A percentile compares a stretch with the other conserved stretches of the same genome.
Conservation (phyloP, 768 basidiomycete genomes). For the Cystobasidium ongulense region DNA sequence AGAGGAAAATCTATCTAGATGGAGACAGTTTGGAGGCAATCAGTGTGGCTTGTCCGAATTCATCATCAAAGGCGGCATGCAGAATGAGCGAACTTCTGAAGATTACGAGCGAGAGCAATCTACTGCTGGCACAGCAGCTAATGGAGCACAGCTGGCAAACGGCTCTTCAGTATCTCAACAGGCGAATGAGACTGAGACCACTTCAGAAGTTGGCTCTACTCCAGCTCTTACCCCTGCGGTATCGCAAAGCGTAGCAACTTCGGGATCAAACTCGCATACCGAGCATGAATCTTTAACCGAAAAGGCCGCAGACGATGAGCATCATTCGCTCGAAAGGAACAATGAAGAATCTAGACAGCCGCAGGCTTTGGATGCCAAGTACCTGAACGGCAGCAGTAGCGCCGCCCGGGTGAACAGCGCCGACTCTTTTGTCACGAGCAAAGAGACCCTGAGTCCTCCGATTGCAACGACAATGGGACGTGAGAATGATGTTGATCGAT, state of each 20-base stretch:
- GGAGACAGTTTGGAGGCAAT: constrained; percentile 59
- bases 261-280: background rate
- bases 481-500: background rate
- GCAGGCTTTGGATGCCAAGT: background rate
- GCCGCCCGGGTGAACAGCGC: background rate
- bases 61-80: constrained; percentile 56
- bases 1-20: constrained; percentile 53
- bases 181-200: background rate
- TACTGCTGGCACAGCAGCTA: background rate
- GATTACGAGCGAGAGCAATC: background rate
- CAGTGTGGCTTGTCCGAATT: constrained; percentile 67
- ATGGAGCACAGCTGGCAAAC: background rate
- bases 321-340: background rate
- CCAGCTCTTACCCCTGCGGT: background rate
- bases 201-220: background rate
- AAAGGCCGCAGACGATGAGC: background rate
- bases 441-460: background rate
- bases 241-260: background rate
- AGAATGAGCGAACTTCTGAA: background rate
- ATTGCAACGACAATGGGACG: background rate
- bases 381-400: background rate
- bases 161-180: background rate
- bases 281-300: background rate
- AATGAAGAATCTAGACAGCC: background rate
- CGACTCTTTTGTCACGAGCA: constrained; percentile 17